These are phyloP conservation scores for Xylaria sp. DNA, from an alignment of 2,329 filamentous ascomycete genomes.

Conservation along the genomic window DNA sequence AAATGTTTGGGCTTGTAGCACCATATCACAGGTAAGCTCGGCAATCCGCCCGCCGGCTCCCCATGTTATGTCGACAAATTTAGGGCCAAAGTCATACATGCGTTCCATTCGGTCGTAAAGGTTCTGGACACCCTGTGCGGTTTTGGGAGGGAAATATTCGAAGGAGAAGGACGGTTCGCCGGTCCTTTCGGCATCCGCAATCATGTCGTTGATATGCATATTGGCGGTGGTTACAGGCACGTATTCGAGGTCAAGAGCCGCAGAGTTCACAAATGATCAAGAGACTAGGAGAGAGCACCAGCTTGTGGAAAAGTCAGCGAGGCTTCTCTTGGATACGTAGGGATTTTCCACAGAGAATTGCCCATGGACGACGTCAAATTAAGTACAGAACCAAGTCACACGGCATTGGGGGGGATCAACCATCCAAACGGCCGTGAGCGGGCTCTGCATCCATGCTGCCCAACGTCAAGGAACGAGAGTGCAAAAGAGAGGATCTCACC, in stretches of 20 bases:
- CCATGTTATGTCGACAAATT: constrained; percentile 99
- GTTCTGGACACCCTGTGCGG: constrained; percentile 96
- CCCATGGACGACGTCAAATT: constrained; percentile 7
- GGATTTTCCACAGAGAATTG: background rate
- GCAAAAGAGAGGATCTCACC: constrained; percentile 31
- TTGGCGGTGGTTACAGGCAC: constrained; percentile 52
- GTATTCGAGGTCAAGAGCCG: constrained; percentile 11
- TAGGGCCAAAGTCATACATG: constrained; percentile 93
- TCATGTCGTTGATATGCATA: constrained; percentile 97
- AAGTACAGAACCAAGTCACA: constrained; percentile 18
- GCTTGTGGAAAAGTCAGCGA: constrained; percentile 27
- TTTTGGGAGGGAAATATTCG: constrained; percentile 99
- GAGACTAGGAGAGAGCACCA: constrained; percentile 4
- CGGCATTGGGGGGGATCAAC: background rate
- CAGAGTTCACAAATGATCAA: constrained; percentile 18
- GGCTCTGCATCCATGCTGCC: constrained; percentile 5
- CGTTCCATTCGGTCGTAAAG: constrained; percentile 99
- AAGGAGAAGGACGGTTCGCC: constrained; percentile 94
- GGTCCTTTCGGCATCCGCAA: constrained; percentile 81
- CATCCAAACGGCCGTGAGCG: background rate
- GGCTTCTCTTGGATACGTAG: constrained; percentile 14
- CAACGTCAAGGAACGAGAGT: background rate
- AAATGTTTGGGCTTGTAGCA: constrained; percentile 91
- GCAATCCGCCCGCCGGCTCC: constrained; percentile 92
- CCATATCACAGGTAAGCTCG: constrained; percentile 96